These are phyloP conservation scores for Xylaria sp. DNA, from an alignment of 2,329 filamentous ascomycete genomes.

Conservation along the genomic window DNA sequence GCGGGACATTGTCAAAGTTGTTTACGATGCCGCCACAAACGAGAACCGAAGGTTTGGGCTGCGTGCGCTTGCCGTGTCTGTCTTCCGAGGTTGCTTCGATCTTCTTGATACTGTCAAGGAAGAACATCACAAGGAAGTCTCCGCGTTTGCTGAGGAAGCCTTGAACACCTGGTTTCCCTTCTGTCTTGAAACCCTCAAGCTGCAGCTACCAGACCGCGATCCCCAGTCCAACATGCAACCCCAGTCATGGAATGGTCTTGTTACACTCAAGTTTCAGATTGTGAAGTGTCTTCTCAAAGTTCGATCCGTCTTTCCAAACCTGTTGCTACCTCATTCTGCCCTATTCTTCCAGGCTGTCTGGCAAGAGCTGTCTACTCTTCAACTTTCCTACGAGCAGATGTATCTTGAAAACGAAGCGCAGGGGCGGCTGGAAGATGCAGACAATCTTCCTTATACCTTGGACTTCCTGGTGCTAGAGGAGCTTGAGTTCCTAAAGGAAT, in stretches of 20 bases:
- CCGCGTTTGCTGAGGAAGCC: conserved; percentile 85
- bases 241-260: conserved; percentile 76
- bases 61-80: conserved; percentile 83
- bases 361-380: conserved; percentile 80
- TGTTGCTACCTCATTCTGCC: conserved; percentile 82
- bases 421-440: conserved; percentile 85
- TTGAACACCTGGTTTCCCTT: conserved; percentile 87
- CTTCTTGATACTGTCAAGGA: conserved; percentile 97
- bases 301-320: conserved; percentile 78
- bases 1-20: conserved; percentile 79
- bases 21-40: conserved; percentile 82
- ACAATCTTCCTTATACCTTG: conserved; percentile 90
- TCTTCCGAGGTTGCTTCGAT: conserved; percentile 92
- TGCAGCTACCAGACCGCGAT: conserved; percentile 71
- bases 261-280: conserved; percentile 91
- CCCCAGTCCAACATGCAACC: conserved; percentile 60
- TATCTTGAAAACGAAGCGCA: conserved; percentile 88
- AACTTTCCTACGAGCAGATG: conserved; percentile 75
- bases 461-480: conserved; percentile 95
- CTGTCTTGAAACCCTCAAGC: conserved; percentile 80
- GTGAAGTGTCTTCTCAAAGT: conserved; percentile 93
- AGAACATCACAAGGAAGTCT: conserved; percentile 85
- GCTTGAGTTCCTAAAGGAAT: conserved; percentile 91
- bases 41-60: conserved; percentile 75
- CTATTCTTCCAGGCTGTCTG: conserved; percentile 85